Evolutionary conservation across 495 filamentous ascomycete genomes (phyloP), one percentile per base, ranked within the genome.

Genomic region (Hypoxylon fuscum): DNA sequence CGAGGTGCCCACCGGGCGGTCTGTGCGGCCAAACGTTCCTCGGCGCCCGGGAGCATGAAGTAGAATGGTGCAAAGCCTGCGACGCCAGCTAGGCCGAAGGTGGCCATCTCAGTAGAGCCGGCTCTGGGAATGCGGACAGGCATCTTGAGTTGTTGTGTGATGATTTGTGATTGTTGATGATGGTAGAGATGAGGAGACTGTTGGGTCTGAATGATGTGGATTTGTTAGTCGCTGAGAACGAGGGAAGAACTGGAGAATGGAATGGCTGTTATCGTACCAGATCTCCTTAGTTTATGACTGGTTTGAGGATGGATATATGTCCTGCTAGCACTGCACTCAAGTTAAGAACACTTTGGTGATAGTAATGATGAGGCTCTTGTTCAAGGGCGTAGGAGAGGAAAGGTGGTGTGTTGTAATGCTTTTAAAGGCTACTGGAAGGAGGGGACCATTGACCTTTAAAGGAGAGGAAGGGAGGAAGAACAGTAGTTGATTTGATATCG

Each of bases 1-100:
- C 71, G 72, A 7, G 79, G 79, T 6, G 79, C 79, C 79, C 79
- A 82, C 53, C 75, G 72, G 37, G 62, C 50, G 0, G 79, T 81
- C 68, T 79, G 77, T 1, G 61, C 46, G 12, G 73, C 70, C 15
- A 82, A 34, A 12, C 74, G 74, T 57, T 80, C 78, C 44, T 78
- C 70, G 46, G 77, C 78, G 42, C 78, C 78, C 12, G 79, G 79
- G 9, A 74, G 52, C 52, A 79, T 70, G 64, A 82, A 68, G 72
- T 80, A 80, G 67, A 82, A 76, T 0, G 79, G 79, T 7, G 79
- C 77, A 38, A 82, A 76, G 42, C 66, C 73, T 34, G 57, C 57
- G 51, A 78, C 60, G 56, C 79, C 75, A 29, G 79, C 79, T 18
- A 75, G 62, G 42, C 75, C 74, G 63, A 78, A 77, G 62, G 64